Evolutionary conservation across 805 yeast species (phyloP), one percentile per base, ranked within the genome.

Genomic region (Candida cerambycidarum): DNA sequence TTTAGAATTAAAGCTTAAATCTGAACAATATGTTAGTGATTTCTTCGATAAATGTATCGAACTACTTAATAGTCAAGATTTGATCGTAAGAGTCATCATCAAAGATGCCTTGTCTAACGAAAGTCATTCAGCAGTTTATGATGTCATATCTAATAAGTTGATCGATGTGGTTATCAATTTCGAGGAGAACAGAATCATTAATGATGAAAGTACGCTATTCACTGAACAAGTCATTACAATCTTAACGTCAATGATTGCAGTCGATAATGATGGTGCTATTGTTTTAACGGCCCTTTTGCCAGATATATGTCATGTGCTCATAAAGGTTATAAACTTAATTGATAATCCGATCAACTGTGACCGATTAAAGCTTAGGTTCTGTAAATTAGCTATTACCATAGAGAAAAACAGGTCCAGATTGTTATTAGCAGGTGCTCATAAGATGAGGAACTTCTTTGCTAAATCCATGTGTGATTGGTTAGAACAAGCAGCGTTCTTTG

Each of bases 101-200:
- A 79, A 83, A 46, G 95, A 87, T 49, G 80, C 87, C 2, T 60
- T 89, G 33, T 79, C 85, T 11, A 64, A 74, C 23, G 90, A 84
- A 44, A 61, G 82, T 35, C 82, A 85, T 62, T 79, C 89, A 10
- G 67, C 69, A 18, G 73, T 80, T 11, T 75, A 75, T 55, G 73
- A 70, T 41, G 53, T 71, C 46, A 65, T 83, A 15, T 69, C 81
- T 38, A 58, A 63, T 5, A 73, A 73, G 42, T 54, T 83, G 30
- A 67, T 60, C 38, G 54, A 57, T 2, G 58, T 66, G 16, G 66
- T 76, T 3, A 61, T 58, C 2, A 59, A 57, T 12, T 62, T 70
- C 31, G 53, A 52, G 15, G 70, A 65, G 9, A 58, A 54, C 18
- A 52, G 48, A 17, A 37, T 38, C 3, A 50, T 55, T 5, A 54